Evolutionary conservation across 169 alveolate species (phyloP).

Genomic region (Babesia sp.): DNA sequence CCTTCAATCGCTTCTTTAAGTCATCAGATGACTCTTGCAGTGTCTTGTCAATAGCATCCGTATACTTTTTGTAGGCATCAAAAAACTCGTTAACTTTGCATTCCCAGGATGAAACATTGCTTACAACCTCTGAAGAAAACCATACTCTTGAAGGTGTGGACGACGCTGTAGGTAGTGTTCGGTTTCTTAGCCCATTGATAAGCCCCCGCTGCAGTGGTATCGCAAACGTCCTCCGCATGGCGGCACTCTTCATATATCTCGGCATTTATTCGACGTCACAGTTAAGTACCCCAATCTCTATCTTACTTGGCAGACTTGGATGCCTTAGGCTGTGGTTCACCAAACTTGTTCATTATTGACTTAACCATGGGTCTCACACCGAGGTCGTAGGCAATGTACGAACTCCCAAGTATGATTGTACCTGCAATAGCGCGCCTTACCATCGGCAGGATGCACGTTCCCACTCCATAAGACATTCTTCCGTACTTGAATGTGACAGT

Average conservation of each 20-base stretch:
- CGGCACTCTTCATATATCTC: no score
- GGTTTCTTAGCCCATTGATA: no score
- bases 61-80: neutral
- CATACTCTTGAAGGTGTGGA: neutral
- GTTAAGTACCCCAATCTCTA: no score
- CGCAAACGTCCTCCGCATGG: no score
- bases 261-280: no score
- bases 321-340: no score
- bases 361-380: constrained; percentile 39
- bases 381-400: constrained; percentile 53
- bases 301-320: no score
- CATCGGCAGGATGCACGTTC: constrained; percentile 61
- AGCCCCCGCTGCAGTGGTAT: no score
- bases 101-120: neutral
- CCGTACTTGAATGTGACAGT: neutral
- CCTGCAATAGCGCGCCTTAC: constrained; percentile 52
- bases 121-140: neutral
- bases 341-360: constrained; percentile 20
- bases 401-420: constrained; percentile 16
- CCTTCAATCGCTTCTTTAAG: constrained; percentile 17
- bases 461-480: constrained; percentile 69
- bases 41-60: neutral
- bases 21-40: neutral
- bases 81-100: neutral
- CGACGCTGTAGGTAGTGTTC: no score